Evolutionary conservation across 164 flowering plant genomes (phyloP), one percentile per base, ranked within the genome.

Genomic region (Cinnamomum micranthum): DNA sequence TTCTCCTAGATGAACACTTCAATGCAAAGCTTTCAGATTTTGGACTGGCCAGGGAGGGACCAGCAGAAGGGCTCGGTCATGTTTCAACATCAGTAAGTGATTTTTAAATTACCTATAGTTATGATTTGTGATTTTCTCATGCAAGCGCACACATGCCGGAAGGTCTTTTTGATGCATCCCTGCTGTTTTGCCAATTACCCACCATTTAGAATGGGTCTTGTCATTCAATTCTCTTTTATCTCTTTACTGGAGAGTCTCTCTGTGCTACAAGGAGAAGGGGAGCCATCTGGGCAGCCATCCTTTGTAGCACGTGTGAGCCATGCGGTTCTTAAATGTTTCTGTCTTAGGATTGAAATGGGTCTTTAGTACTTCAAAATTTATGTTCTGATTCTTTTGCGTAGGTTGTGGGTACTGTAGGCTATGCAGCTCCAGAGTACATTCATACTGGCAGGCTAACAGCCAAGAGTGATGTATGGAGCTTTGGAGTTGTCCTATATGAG

Each of bases 391-490:
- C 28, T 22, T 60, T 51, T 25, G 41, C 47, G 24, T 78, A 94
- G 97, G 97, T 92, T 77, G 97, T 92, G 52, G 98, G 98, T 50
- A 95, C 98, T 25, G 87, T 89, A 27, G 98, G 98, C 68, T 95
- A 95, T 82, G 97, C 97, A 58, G 98, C 98, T 35, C 98, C 98
- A 6, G 98, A 95, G 81, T 95, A 95, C 77, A 89, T 95, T 67
- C 94, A 89, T 63, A 95, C 94, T 5, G 97, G 97, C 24, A 83
- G 88, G 81, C 78, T 95, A 66, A 91, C 97, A 31, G 82, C 90
- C 5, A 95, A 95, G 80, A 95, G 97, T 78, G 98, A 95, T 75
- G 98, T 95, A 19, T 95, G 97, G 97, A 95, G 98, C 84, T 95
- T 88, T 68, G 98, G 98, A 1, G 97, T 95, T 62, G 97, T 95